Evolutionary conservation across 192 early-diverging fungal genomes (phyloP).

Genomic region (Jimgerdemannia flammicorona): DNA sequence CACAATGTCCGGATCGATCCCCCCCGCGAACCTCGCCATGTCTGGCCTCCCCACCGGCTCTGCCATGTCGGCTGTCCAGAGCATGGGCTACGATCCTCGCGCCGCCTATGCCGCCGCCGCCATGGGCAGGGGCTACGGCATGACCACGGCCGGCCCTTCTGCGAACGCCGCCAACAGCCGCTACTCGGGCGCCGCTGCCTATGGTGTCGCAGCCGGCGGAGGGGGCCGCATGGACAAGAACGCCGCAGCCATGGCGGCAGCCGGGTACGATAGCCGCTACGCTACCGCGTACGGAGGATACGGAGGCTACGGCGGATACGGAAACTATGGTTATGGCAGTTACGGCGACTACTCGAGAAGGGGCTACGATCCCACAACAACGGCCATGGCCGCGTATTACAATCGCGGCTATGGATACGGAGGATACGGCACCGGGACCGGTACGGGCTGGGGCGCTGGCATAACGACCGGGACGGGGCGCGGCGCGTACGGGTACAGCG

Average conservation of each 20-base stretch:
- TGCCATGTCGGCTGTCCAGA: slow-evolving; percentile 10
- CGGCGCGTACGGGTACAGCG: neutral
- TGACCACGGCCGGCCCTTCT: no score
- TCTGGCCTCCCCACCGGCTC: slow-evolving; percentile 21
- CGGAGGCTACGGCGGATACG: slow-evolving; percentile 31
- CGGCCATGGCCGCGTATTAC: slow-evolving; percentile 30
- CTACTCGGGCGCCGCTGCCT: slow-evolving; percentile 17
- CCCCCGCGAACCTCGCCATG: no score
- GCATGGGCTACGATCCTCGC: slow-evolving; percentile 16
- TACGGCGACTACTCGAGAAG: slow-evolving; percentile 7
- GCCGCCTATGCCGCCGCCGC: slow-evolving; percentile 4
- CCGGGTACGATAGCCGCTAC: slow-evolving; percentile 22
- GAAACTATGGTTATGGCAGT: slow-evolving; percentile 31
- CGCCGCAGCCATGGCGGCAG: no score
- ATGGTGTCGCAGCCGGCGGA: slow-evolving; percentile 16
- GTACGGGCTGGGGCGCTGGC: slow-evolving; percentile 13
- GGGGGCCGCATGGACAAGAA: slow-evolving; percentile 14
- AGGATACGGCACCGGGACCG: slow-evolving; percentile 14
- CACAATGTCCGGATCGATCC: no score
- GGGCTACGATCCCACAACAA: no score
- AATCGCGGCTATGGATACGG: slow-evolving; percentile 15
- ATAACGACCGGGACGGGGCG: no score
- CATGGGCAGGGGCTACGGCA: slow-evolving; percentile 3
- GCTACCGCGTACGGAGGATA: slow-evolving; percentile 23
- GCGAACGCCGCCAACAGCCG: slow-evolving; percentile 20